phyloP scores from a whole-genome alignment of 257 asterid genomes.

The Petunia secreta region DNA sequence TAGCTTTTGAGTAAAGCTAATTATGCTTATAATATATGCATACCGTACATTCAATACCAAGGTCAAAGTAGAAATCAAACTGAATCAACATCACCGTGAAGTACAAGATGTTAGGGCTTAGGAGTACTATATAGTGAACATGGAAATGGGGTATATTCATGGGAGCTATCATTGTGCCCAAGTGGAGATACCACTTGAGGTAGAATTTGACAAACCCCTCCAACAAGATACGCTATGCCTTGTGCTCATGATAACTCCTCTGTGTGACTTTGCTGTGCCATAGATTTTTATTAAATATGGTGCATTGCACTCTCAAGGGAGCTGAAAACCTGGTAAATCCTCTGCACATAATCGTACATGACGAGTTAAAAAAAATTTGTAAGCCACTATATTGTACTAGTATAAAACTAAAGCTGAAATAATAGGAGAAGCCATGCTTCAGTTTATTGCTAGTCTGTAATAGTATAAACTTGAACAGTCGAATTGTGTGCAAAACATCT shows the following conservation, averaged over 20 bases:
- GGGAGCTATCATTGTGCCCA: neutral
- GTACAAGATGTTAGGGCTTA: slow-evolving; percentile 39
- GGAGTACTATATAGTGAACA: slow-evolving; percentile 20
- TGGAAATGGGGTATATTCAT: neutral
- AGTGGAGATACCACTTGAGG: slow-evolving; percentile 6
- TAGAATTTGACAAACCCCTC: neutral
- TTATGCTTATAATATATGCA: slow-evolving; percentile 46
- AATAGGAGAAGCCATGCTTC: neutral
- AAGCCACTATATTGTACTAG: too few species aligned
- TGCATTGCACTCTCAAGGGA: neutral
- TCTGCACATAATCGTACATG: neutral
- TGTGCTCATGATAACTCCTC: neutral
- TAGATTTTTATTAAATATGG: neutral
- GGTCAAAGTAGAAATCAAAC: slow-evolving; percentile 50
- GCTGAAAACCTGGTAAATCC: neutral
- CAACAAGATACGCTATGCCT: neutral
- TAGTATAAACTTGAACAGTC: neutral
- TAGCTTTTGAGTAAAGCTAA: slow-evolving; percentile 59
- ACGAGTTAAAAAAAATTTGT: neutral
- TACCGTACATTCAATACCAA: slow-evolving; percentile 20
- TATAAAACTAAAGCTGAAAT: neutral
- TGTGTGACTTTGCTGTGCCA: neutral
- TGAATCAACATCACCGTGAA: slow-evolving; percentile 41
- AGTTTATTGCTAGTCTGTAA: neutral
- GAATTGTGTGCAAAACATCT: neutral